Evolutionary conservation across 129 eudicot genomes (phyloP).

Genomic region (Chrysanthemum seticuspe): DNA sequence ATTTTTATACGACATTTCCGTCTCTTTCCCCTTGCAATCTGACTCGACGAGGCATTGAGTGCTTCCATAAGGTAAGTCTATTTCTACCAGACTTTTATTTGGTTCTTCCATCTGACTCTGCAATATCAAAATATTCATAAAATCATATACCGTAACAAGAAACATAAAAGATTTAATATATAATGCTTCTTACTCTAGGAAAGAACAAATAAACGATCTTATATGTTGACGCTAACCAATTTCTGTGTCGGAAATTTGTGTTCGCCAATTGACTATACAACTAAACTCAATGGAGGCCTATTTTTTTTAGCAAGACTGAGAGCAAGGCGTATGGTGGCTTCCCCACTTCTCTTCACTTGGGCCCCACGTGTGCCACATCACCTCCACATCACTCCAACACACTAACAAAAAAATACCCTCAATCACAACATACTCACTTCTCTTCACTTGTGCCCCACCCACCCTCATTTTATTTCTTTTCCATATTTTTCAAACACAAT

Average conservation of each 20-base stretch:
- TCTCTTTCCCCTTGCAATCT: not conserved
- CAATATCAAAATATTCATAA: not conserved
- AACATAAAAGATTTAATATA: not conserved
- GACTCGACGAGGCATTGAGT: not conserved
- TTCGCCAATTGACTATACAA: not conserved
- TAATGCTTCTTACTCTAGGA: not conserved
- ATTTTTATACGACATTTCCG: not conserved
- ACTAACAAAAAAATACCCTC: no score
- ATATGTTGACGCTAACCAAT: no score
- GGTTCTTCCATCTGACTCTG: constrained; percentile 14
- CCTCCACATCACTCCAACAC: no score
- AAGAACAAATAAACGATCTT: no score
- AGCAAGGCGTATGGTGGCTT: no score
- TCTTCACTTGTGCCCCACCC: no score
- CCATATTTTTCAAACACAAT: no score
- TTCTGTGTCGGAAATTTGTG: no score
- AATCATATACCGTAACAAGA: not conserved
- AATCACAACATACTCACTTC: no score
- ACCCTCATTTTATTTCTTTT: no score
- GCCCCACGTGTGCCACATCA: no score
- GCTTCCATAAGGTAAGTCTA: not conserved
- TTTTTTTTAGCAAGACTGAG: not conserved
- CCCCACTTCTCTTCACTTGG: no score
- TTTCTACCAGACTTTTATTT: constrained; percentile 1
- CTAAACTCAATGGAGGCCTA: not conserved